These are phyloP conservation scores for Lonicera japonica DNA, from an alignment of 129 eudicot species.

Conservation along the genomic window DNA sequence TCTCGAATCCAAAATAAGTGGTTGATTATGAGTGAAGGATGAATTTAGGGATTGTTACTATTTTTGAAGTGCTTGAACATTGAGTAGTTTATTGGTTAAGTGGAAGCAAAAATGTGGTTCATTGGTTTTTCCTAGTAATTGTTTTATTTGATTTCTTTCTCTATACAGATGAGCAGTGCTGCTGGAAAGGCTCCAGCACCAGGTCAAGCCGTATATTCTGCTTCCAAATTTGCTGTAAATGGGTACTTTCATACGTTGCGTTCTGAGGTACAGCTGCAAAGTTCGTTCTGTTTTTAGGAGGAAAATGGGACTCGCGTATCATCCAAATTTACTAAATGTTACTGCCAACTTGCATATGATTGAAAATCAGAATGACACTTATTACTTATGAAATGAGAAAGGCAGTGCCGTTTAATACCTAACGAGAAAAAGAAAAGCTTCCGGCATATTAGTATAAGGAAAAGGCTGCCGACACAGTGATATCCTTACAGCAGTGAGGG, in stretches of 20 bases:
- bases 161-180: constrained; percentile 93
- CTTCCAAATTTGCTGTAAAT: constrained; percentile 81
- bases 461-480: background rate
- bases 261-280: constrained; percentile 60
- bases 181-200: constrained; percentile 98
- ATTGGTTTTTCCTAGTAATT: background rate
- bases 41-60: background rate
- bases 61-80: background rate
- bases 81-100: background rate
- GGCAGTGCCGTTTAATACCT: background rate
- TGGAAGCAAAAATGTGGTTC: background rate
- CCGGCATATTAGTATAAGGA: background rate
- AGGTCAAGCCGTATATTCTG: constrained; percentile 93
- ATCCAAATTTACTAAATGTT: background rate
- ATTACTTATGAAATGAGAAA: background rate
- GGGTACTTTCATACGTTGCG: constrained; percentile 90
- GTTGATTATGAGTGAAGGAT: background rate
- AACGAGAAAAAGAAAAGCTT: background rate
- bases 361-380: background rate
- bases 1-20: background rate
- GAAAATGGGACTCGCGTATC: background rate
- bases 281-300: background rate
- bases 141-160: constrained; percentile 10
- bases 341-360: background rate
- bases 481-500: no score